These are phyloP conservation scores for Talaromyces wortmannii DNA, from an alignment of 495 filamentous ascomycete species.

Conservation along the genomic window DNA sequence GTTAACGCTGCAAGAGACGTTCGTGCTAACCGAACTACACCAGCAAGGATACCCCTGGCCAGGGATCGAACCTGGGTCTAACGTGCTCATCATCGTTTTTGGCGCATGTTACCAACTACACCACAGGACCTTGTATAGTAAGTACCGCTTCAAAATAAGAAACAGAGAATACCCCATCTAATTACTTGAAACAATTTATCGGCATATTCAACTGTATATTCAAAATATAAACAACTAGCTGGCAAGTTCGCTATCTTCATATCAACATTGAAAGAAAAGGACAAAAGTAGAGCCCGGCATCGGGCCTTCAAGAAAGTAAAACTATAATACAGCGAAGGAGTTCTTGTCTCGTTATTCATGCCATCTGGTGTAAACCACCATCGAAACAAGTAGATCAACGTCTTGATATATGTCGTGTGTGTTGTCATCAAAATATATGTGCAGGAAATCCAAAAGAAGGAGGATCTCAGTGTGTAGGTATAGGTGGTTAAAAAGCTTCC, in stretches of 20 bases:
- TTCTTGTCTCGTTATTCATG: constrained; percentile 12
- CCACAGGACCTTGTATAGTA: too few relatives aligned
- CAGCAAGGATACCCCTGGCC: too few relatives aligned
- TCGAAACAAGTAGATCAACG: not conserved
- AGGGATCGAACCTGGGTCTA: too few relatives aligned
- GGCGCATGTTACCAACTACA: too few relatives aligned
- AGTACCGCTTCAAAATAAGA: too few relatives aligned
- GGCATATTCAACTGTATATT: not conserved
- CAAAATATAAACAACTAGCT: not conserved
- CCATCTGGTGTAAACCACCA: not conserved
- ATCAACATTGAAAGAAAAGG: not conserved
- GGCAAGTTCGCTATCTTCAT: constrained; percentile 14
- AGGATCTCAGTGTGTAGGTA: not conserved
- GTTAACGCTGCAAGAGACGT: too few relatives aligned
- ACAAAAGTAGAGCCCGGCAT: not conserved
- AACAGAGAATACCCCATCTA: too few relatives aligned
- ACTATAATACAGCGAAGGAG: not conserved
- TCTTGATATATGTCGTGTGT: not conserved
- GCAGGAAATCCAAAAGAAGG: not conserved
- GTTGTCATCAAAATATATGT: not conserved
- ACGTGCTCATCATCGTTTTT: too few relatives aligned
- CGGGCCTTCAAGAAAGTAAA: not conserved
- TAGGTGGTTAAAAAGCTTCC: constrained; percentile 10
- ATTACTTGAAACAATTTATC: too few relatives aligned
- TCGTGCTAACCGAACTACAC: too few relatives aligned